Conservation (phyloP, 148 eudicot genomes). For the Fagopyrum homotropicum region DNA sequence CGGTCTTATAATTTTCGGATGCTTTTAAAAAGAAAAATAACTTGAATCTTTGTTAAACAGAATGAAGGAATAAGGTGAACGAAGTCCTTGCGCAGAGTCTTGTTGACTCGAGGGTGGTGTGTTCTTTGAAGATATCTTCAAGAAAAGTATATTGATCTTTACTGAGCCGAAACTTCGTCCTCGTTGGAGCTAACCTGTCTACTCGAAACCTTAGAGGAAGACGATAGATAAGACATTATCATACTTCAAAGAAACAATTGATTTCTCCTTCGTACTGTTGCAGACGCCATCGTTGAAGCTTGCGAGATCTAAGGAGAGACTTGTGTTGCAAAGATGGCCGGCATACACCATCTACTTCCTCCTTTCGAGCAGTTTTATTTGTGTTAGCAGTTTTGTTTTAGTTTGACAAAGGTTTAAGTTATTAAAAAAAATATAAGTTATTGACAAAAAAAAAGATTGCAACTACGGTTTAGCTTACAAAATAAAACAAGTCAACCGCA, state of each 20-base stretch:
- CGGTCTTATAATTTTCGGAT: too few species aligned
- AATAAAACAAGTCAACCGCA: too few species aligned
- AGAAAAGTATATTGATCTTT: constrained; percentile 25
- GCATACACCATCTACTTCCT: too few species aligned
- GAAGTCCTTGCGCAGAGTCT: too few species aligned
- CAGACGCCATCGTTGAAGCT: neutral
- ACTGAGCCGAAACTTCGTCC: constrained; percentile 22
- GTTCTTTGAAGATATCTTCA: constrained; percentile 37
- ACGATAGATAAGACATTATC: neutral
- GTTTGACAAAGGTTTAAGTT: too few species aligned
- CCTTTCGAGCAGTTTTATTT: neutral
- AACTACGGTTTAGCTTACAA: too few species aligned
- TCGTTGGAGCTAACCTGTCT: neutral
- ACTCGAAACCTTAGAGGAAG: neutral
- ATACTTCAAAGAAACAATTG: neutral
- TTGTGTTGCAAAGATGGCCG: neutral
- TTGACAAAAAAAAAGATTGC: too few species aligned
- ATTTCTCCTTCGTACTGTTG: neutral
- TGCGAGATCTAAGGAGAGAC: neutral
- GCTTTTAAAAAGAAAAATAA: neutral
- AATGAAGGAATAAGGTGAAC: neutral
- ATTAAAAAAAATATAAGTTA: too few species aligned
- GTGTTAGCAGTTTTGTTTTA: neutral
- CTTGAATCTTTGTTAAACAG: neutral
- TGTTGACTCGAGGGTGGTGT: constrained; percentile 32